These are phyloP conservation scores for Botrytis porri DNA, from an alignment of 2,329 filamentous ascomycete species.

Conservation along the genomic window DNA sequence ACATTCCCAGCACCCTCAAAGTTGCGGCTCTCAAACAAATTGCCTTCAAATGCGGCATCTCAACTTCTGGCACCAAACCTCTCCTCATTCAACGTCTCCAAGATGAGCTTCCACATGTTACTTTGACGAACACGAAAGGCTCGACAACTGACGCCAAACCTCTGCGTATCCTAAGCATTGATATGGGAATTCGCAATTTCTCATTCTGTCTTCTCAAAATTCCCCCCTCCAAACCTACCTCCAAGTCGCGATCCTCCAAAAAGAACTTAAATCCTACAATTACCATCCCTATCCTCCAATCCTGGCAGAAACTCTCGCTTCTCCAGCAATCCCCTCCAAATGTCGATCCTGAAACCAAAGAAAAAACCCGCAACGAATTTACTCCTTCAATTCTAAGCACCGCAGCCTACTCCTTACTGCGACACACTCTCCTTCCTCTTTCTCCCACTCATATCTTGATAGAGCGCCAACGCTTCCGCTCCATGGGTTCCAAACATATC, in stretches of 20 bases:
- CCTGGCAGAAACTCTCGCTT: conserved; percentile 23
- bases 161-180: conserved; percentile 66
- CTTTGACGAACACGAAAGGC: conserved; percentile 22
- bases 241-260: neutral
- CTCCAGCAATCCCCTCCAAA: conserved; percentile 24
- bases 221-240: conserved; percentile 18
- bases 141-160: conserved; percentile 22
- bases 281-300: conserved; percentile 1
- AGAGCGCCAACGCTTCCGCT: conserved; percentile 59
- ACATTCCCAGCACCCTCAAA: conserved; percentile 44
- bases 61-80: conserved; percentile 57
- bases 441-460: conserved; percentile 70
- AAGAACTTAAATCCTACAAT: neutral
- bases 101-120: conserved; percentile 36
- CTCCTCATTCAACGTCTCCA: conserved; percentile 51
- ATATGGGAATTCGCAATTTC: conserved; percentile 81
- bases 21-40: conserved; percentile 54
- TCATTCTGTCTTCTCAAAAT: conserved; percentile 63
- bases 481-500: conserved; percentile 60
- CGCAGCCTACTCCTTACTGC: conserved; percentile 54
- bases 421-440: conserved; percentile 45
- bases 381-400: conserved; percentile 51
- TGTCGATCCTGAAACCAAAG: neutral
- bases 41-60: conserved; percentile 58
- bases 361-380: conserved; percentile 44